Evolutionary conservation across 768 basidiomycete species (phyloP).

Genomic region (Mycena floridula): DNA sequence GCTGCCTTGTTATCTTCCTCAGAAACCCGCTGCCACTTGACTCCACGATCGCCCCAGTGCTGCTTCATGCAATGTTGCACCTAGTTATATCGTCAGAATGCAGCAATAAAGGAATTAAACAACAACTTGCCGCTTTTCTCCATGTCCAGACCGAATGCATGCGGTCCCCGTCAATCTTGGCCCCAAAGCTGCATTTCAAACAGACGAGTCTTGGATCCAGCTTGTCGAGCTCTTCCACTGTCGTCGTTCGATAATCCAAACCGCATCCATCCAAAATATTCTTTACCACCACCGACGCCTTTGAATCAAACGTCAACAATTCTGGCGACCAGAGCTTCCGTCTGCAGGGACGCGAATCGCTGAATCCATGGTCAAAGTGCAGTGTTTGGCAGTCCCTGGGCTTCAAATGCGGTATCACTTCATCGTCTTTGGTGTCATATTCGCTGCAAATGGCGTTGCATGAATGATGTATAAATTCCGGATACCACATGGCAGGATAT

Average conservation of each 20-base stretch:
- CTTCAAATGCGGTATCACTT: neutral
- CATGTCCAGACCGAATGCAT: slow-evolving; percentile 22
- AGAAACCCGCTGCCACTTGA: slow-evolving; percentile 22
- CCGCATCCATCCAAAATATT: slow-evolving; percentile 25
- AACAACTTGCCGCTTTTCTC: slow-evolving; percentile 24
- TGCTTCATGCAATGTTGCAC: slow-evolving; percentile 24
- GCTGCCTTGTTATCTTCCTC: slow-evolving; percentile 18
- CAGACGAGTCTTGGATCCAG: slow-evolving; percentile 26
- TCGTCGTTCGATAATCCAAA: slow-evolving; percentile 17
- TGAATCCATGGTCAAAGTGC: slow-evolving; percentile 4
- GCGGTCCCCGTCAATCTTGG: slow-evolving; percentile 26
- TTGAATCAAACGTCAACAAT: slow-evolving; percentile 21
- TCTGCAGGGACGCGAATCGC: too few relatives aligned
- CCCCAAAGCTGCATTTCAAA: slow-evolving; percentile 27
- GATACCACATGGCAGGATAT: slow-evolving; percentile 25
- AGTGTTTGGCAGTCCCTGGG: slow-evolving; percentile 6
- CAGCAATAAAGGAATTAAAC: neutral
- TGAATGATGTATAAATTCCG: slow-evolving; percentile 26
- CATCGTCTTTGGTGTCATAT: neutral
- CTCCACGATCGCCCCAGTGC: slow-evolving; percentile 21
- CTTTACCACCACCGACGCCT: slow-evolving; percentile 21
- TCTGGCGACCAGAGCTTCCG: slow-evolving; percentile 18
- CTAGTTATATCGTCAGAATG: slow-evolving; percentile 11
- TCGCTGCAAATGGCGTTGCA: slow-evolving; percentile 18
- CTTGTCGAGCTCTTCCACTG: slow-evolving; percentile 20